Percentiles rank a stretch among this genome's conserved stretches.
These are phyloP conservation scores for Entomortierella lignicola DNA, from an alignment of 192 early-diverging fungal genomes.

Conservation along the genomic window DNA sequence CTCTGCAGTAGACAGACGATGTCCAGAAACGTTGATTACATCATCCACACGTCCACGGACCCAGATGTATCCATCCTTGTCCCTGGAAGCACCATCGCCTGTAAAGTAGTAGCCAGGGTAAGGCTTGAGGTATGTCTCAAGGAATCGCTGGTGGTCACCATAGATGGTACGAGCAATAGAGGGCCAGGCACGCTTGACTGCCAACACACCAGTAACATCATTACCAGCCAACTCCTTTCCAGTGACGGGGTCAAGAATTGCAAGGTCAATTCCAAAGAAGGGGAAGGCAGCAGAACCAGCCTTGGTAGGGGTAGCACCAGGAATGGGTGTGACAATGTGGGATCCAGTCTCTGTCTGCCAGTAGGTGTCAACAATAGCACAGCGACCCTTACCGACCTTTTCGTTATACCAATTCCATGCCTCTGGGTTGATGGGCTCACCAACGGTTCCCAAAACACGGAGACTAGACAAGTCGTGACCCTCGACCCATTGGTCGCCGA, in stretches of 20 bases:
- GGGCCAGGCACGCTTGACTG: constrained; percentile 87
- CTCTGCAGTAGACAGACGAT: constrained; percentile 94
- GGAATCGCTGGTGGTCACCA: constrained; percentile 88
- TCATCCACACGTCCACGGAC: constrained; percentile 89
- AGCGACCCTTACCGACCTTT: constrained; percentile 87
- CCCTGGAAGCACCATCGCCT: constrained; percentile 92
- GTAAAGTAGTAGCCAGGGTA: constrained; percentile 96
- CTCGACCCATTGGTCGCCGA: constrained; percentile 82
- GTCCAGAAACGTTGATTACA: constrained; percentile 96
- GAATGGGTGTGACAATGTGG: constrained; percentile 89
- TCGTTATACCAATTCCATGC: constrained; percentile 98
- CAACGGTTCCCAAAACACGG: constrained; percentile 92
- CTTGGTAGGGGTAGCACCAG: constrained; percentile 88
- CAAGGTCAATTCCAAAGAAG: constrained; percentile 95
- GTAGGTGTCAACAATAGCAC: constrained; percentile 96
- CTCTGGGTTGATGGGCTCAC: constrained; percentile 98
- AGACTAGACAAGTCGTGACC: constrained; percentile 86
- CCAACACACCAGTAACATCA: constrained; percentile 91
- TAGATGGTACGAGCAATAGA: constrained; percentile 93
- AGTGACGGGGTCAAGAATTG: constrained; percentile 83
- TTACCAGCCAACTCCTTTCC: constrained; percentile 89
- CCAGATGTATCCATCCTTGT: constrained; percentile 96
- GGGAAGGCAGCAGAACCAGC: constrained; percentile 95
- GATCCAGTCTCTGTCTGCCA: constrained; percentile 95
- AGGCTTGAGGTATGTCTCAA: constrained; percentile 92